These are phyloP conservation scores for Medicago truncatula DNA, from an alignment of 306 rosid species.

Conservation along the genomic window DNA sequence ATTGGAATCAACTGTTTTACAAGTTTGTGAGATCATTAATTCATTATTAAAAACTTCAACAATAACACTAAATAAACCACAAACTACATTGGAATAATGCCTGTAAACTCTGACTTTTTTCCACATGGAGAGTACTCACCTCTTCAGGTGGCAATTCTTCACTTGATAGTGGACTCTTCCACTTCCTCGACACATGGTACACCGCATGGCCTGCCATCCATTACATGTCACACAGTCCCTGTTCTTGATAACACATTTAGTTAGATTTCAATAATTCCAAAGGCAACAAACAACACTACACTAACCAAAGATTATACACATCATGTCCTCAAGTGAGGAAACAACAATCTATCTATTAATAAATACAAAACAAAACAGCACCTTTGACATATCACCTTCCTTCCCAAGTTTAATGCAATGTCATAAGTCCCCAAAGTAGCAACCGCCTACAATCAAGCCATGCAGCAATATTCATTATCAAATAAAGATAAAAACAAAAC, in stretches of 20 bases:
- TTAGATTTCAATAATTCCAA: conserved; percentile 39
- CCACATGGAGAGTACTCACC: conserved; percentile 51
- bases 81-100: conserved; percentile 28
- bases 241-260: conserved; percentile 43
- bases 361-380: conserved; percentile 44
- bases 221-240: conserved; percentile 86
- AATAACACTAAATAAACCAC: conserved; percentile 18
- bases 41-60: conserved; percentile 15
- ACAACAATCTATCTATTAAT: conserved; percentile 10
- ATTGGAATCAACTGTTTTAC: conserved; percentile 1
- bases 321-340: conserved; percentile 20
- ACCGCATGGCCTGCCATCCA: conserved; percentile 95
- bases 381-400: conserved; percentile 94
- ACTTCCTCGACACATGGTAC: conserved; percentile 87
- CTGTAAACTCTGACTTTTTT: conserved; percentile 29
- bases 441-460: conserved; percentile 66
- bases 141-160: conserved; percentile 68
- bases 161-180: conserved; percentile 96
- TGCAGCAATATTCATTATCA: conserved; percentile 21
- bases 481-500: conserved; percentile 18
- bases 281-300: conserved; percentile 29
- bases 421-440: conserved; percentile 97
- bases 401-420: conserved; percentile 88
- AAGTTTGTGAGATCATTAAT: conserved; percentile 1
- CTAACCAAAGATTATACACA: not conserved